Base-by-base conservation (phyloP, 495 filamentous ascomycete species). In the Pyrenula aspistea region DNA sequence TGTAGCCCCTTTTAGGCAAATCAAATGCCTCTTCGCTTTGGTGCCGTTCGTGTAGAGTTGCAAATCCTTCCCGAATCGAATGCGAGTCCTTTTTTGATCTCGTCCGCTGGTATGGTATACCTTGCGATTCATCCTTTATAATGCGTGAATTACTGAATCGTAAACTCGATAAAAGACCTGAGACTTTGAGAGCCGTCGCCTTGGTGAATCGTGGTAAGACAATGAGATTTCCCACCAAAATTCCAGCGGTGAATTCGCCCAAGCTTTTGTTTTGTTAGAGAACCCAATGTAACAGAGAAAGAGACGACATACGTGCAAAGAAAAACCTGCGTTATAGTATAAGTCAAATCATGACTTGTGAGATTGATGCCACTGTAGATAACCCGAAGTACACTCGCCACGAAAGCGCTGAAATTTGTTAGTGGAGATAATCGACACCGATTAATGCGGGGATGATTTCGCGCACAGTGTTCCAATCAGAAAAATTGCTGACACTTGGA, bases 321-420 rank as follows among this genome's bases (percentile, higher is more conserved):
- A 12, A 59, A 49, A 11, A 70, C 63, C n/a, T 57, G 53, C 2
- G 66, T 67, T 12, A 58, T 65, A 19, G 49, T 55, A 54, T 70
- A 66, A 12, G 59, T 53, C 23, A 54, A 63, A 2, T 53, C 42
- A 56, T 57, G 65, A 49, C 61, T 51, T 36, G 24, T n/a, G 12
- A 65, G 36, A 42, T 64, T 64, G 25, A 64, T 61, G n/a, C 62
- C 52, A 12, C 61, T 55, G 22, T 64, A 64, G 19, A 62, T 50
- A 0, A 62, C 53, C 52, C 64, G 64, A 55, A 68, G 65, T 20
- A 64, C 25, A 24, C 65, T 64, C 19, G 64, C 67, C 24, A 63
- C 65, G 42, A 23, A 20, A 12, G 24, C 50, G 25, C 51, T 20
- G 19, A 2, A 20, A 57, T 25, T 57, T 51, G 12, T 15, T 15